phyloP scores from a whole-genome alignment of 371 early-diverging fungal genomes.

The Thermomucor indicae-seudaticae region DNA sequence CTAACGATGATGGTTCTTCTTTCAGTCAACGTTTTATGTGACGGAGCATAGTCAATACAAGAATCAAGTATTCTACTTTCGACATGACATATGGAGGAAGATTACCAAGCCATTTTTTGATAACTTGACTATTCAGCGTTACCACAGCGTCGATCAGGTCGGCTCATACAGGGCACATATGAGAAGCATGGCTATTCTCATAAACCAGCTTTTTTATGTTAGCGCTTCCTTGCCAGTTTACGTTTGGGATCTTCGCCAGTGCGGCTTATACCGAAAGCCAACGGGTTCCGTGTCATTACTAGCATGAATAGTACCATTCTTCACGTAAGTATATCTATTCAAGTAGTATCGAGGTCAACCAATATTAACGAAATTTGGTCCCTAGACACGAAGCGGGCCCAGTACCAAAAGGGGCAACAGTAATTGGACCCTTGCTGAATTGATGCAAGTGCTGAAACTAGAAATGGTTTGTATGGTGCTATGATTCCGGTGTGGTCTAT shows the following conservation, averaged over 20 bases:
- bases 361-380: background rate
- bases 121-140: constrained; percentile 36
- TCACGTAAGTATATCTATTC: constrained; percentile 23
- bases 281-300: constrained; percentile 62
- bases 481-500: background rate
- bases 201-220: background rate
- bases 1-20: too few relatives aligned
- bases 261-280: constrained; percentile 67
- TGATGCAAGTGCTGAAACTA: background rate
- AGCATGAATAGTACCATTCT: constrained; percentile 45
- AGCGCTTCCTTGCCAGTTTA: background rate
- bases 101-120: constrained; percentile 39
- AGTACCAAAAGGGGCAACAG: background rate
- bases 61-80: constrained; percentile 57
- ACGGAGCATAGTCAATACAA: background rate
- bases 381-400: background rate
- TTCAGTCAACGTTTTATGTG: too few relatives aligned
- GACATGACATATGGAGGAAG: constrained; percentile 69
- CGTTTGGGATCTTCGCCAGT: constrained; percentile 48
- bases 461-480: background rate
- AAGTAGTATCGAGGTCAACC: too few relatives aligned
- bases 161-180: background rate
- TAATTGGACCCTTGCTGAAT: background rate
- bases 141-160: constrained; percentile 27
- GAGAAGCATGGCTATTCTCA: background rate